Base-by-base conservation (phyloP, 1,139 yeast species). In the Lodderomyces oxycetoniae region DNA sequence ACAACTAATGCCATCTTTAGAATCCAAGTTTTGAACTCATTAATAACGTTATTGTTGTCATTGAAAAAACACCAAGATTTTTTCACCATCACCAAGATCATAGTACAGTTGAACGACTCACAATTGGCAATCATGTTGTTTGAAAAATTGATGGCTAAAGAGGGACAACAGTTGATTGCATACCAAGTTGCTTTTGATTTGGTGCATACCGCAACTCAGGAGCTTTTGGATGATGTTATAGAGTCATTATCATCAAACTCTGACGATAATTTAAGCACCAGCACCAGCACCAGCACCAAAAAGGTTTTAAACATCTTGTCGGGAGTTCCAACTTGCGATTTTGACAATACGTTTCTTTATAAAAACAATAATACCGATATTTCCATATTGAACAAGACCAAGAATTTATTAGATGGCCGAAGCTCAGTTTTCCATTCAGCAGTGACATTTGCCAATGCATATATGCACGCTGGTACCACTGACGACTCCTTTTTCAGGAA, bases 111-210 rank as follows among this genome's bases (percentile, higher is more conserved):
- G 52, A 87, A 88, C 55, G 94, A 88, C 54, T 64, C 78, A 26
- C 59, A 65, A 11, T 69, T 85, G 46, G 95, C 96, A 4, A 68
- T 74, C 26, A 67, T 71, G 37, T 64, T 88, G 35, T 86, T 91
- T 55, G 71, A 74, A 46, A 74, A 74, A 44, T 67, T 85, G 41
- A 54, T 86, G 33, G 14, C 11, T 10, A 43, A 47, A 2, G 61
- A 67, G 22, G 46, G 57, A 14, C 63, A 62, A 35, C 61, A 50
- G 29, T 62, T 78, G 45, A 69, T 84, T 42, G 95, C 95, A 4
- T 86, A 79, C 57, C 99, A 91, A 64, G 87, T 93, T 38, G 97
- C 97, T 1, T 91, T 91, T 59, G 98, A 91, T 57, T 73, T 91
- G 45, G 97, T 88, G 4, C 79, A 79, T 38, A 79, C 94, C 10